phyloP scores from a whole-genome alignment of 805 yeast species.

The Candida rishiriensis region DNA sequence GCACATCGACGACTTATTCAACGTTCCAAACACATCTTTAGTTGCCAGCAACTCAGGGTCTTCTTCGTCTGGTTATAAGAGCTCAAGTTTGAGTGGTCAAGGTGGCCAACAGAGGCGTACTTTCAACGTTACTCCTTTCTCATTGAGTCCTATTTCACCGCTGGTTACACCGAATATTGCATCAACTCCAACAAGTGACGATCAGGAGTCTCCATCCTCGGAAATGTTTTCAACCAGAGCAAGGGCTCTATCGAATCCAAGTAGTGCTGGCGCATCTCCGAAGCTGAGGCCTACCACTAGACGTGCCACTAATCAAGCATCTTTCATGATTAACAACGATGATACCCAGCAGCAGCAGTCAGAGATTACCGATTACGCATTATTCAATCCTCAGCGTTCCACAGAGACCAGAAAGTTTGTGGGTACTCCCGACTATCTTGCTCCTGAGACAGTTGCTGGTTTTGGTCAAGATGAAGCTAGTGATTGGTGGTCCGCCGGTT shows the following conservation, averaged over 20 bases:
- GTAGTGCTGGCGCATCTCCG: conserved; percentile 42
- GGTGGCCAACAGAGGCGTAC: conserved; percentile 6
- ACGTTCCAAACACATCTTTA: conserved; percentile 11
- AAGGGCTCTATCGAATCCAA: conserved; percentile 32
- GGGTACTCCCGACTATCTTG: conserved; percentile 96
- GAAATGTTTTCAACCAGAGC: conserved; percentile 5
- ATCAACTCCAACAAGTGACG: conserved; percentile 13
- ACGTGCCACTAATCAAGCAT: conserved; percentile 51
- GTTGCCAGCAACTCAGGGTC: conserved; percentile 4
- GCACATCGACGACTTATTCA: conserved; percentile 18
- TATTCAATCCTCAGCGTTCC: conserved; percentile 59
- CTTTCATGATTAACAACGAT: conserved; percentile 50
- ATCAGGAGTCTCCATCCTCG: conserved; percentile 6
- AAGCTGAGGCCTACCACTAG: conserved; percentile 42
- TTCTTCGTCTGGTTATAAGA: not conserved
- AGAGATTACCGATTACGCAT: conserved; percentile 43
- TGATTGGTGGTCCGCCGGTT: conserved; percentile 99
- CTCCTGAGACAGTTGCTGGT: conserved; percentile 93
- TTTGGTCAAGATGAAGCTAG: conserved; percentile 75
- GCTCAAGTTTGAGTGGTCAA: conserved; percentile 1
- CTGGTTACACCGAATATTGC: conserved; percentile 16
- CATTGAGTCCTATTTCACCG: conserved; percentile 23
- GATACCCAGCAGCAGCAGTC: conserved; percentile 26
- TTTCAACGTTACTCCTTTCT: conserved; percentile 23
- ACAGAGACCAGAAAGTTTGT: conserved; percentile 65